Evolutionary conservation across 371 early-diverging fungal species (phyloP), one percentile per base, ranked within the genome.

Genomic region (Mucor sp.): DNA sequence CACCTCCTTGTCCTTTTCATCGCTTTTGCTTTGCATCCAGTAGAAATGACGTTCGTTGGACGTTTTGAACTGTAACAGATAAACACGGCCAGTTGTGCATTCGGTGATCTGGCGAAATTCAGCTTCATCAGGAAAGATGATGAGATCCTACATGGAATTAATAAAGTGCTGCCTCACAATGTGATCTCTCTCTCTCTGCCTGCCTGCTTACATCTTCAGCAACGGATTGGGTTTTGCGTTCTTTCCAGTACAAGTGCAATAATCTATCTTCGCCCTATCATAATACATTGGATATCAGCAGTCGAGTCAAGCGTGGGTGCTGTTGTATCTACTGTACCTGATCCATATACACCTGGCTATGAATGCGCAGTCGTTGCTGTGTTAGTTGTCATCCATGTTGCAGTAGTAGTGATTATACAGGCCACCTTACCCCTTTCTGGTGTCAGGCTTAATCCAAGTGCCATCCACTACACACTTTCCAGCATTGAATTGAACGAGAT

Each of bases 121-220:
- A 23, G 92, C 92, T 63, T 94, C 94, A 19, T 87, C 92, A 19
- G 91, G 91, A 64, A 94, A 91, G 56, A 94, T 80, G 33, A 94
- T 92, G 35, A 92, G 70, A 71, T 90, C 88, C 83, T 84, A 35
- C 21, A 27, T 27, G 19, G 33, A 6, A 33, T 33, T 33, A 35
- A 35, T 6, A 9, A 35, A 35, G 37, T 12, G 37, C 37, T 35
- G 2, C 1, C 12, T 33, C 7, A 8, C 37, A 12, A 1, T 12
- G 37, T 35, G 2, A 35, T 35, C 37, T 35, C 37, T 33, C 33
- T 33, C 33, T 33, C 33, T 33, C 33, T 8, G 8, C n/a, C n/a
- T 5, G 33, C 12, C 37, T 30, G 19, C 62, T 68, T 69, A 73
- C 73, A 48, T 73, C 73, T 66, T 73, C 73, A 47, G 69, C 63